Base-by-base conservation (phyloP, 2,329 filamentous ascomycete genomes). In the Diaporthe vexans region DNA sequence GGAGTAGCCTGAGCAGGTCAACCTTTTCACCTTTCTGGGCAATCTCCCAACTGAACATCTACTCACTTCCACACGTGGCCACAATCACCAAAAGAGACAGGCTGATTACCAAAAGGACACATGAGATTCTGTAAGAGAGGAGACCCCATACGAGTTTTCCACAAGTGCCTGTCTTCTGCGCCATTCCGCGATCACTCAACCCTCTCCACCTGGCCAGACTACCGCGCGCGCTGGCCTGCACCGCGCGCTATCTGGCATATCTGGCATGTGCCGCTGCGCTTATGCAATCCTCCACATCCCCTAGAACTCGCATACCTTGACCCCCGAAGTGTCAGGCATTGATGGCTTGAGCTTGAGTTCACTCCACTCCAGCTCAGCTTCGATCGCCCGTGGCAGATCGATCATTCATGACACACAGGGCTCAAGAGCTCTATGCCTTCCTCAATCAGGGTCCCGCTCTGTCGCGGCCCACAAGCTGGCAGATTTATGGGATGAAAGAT, bases 401-500 rank as follows among this genome's bases (percentile, higher is more conserved):
- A 43, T 43, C 43, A 37, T 19, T 9, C 24, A 46, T 51, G 26
- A 26, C 21, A 17, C 19, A 35, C 46, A 61, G 35, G 52, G 46
- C 24, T 71, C 54, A 37, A n/a, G 26, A 51, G 37, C 43, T 24
- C 37, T 2, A 21, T 19, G 9, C 37, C 35, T 40, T 24, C 37
- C 37, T 71, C 35, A 24, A 11, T n/a, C 40, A 10, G 19, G 37
- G 21, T 26, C 58, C 15, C 29, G 40, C 43, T 3, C 26, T 52
- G 40, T 37, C 33, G 2, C 69, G 26, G n/a, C 29, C 46, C 56
- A 37, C 43, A 29, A 11, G 4, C 33, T 13, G 58, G 54, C 69
- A 52, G 33, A 7, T 37, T 51, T 7, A n/a, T 72, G 69, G 69
- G 69, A 51, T 40, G 69, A 72, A 72, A 52, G 56, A 61, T 72